Conservation (phyloP, 495 filamentous ascomycete species). For the Trichoderma parareesei region DNA sequence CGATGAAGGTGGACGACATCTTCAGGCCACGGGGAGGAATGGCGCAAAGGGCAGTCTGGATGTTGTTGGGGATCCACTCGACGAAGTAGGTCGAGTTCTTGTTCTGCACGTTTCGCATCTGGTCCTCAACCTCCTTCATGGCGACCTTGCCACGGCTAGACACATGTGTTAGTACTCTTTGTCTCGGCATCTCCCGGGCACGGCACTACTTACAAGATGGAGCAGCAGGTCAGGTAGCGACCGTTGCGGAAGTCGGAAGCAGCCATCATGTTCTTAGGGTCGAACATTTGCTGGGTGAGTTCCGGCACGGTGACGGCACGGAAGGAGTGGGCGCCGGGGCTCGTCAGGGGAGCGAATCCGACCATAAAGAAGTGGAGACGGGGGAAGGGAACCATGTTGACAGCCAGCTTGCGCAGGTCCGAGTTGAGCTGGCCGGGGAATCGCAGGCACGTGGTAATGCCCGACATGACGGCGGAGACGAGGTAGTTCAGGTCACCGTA, state of each 20-base stretch:
- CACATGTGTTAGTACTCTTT: constrained; percentile 22
- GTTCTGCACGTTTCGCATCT: constrained; percentile 99
- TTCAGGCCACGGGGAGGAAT: constrained; percentile 96
- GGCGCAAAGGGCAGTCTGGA: constrained; percentile 98
- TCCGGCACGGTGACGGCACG: constrained; percentile 95
- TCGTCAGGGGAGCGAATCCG: constrained; percentile 97
- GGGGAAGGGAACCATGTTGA: constrained; percentile 99
- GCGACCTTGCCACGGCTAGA: constrained; percentile 93
- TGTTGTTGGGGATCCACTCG: constrained; percentile 99
- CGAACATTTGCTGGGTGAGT: constrained; percentile 99
- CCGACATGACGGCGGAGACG: constrained; percentile 99
- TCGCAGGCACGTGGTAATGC: constrained; percentile 95
- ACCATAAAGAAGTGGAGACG: constrained; percentile 99
- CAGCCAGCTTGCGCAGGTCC: constrained; percentile 97
- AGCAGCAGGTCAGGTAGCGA: constrained; percentile 98
- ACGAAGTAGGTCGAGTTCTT: constrained; percentile 99
- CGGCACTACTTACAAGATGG: constrained; percentile 63
- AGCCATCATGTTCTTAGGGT: constrained; percentile 99
- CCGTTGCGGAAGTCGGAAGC: constrained; percentile 99
- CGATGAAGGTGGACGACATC: constrained; percentile 99
- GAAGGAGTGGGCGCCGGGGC: constrained; percentile 90
- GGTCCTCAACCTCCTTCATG: constrained; percentile 99
- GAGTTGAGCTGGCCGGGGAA: constrained; percentile 99
- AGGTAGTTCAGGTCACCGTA: constrained; percentile 99
- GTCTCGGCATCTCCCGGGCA: neutral